These are phyloP conservation scores for Blastomyces emzantsi DNA, from an alignment of 2,329 filamentous ascomycete genomes.

Conservation along the genomic window DNA sequence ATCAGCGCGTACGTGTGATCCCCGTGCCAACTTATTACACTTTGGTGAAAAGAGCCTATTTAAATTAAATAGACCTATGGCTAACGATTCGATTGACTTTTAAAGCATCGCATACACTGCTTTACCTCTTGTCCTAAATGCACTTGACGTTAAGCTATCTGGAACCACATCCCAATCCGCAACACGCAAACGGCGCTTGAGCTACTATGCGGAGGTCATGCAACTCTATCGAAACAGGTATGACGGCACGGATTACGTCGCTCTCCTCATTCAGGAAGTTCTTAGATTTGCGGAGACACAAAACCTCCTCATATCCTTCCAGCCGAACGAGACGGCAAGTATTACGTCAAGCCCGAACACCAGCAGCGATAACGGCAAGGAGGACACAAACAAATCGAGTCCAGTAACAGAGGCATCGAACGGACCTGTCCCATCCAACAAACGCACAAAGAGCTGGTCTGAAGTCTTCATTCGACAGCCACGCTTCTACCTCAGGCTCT, in stretches of 20 bases:
- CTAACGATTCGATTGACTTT: background rate
- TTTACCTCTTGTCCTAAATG: conserved; percentile 31
- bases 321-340: background rate
- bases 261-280: conserved; percentile 12
- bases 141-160: conserved; percentile 33
- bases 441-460: conserved; percentile 12
- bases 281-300: conserved; percentile 6
- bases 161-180: conserved; percentile 29
- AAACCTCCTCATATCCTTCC: conserved; percentile 4
- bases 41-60: background rate
- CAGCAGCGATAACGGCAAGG: background rate
- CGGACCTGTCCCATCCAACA: background rate
- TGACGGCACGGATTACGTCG: conserved; percentile 40
- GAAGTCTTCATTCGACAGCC: conserved; percentile 13
- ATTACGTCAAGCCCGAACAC: background rate
- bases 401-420: background rate
- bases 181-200: conserved; percentile 38
- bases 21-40: background rate
- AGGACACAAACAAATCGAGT: background rate
- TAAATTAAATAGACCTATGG: background rate
- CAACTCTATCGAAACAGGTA: conserved; percentile 41
- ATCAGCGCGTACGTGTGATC: conserved; percentile 38
- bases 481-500: conserved; percentile 13
- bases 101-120: conserved; percentile 28
- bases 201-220: conserved; percentile 41